A percentile compares a stretch with the other conserved stretches of the same genome.
phyloP scores from a whole-genome alignment of 2,329 filamentous ascomycete genomes.

The Exophiala spinifera region DNA sequence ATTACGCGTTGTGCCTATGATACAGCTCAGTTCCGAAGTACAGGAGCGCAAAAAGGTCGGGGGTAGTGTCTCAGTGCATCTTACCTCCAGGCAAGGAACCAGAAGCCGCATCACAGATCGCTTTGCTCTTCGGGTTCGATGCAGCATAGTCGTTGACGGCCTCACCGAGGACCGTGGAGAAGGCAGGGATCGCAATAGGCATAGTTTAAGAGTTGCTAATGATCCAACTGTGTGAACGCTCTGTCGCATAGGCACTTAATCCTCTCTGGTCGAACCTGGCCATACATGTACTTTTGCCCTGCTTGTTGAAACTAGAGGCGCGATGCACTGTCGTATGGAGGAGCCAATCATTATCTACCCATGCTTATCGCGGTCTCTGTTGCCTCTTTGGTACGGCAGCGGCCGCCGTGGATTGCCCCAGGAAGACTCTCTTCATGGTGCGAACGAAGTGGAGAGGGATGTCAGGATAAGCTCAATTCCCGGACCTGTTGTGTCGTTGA shows the following conservation, averaged over 20 bases:
- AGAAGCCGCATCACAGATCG: neutral
- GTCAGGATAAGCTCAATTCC: no score
- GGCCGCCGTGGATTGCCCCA: neutral
- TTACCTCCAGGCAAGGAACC: slow-evolving; percentile 1
- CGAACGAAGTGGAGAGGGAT: no score
- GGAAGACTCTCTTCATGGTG: neutral
- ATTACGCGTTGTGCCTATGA: slow-evolving; percentile 5
- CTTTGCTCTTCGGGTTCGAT: neutral
- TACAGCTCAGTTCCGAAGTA: neutral
- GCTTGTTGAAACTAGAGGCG: neutral
- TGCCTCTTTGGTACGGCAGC: neutral
- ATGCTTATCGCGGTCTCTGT: neutral
- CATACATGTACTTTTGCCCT: no score
- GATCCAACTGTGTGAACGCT: no score
- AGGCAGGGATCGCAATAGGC: neutral
- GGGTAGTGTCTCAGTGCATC: no score
- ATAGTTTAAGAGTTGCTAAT: neutral
- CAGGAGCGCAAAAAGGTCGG: no score
- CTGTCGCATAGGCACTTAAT: no score
- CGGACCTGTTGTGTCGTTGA: no score
- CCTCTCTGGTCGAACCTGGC: no score
- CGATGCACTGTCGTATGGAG: neutral
- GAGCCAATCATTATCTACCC: neutral
- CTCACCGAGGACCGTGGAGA: neutral
- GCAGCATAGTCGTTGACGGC: neutral